Conservation (phyloP, 108 stramenopile genomes). For the Cyclostephanos tholiformis region DNA sequence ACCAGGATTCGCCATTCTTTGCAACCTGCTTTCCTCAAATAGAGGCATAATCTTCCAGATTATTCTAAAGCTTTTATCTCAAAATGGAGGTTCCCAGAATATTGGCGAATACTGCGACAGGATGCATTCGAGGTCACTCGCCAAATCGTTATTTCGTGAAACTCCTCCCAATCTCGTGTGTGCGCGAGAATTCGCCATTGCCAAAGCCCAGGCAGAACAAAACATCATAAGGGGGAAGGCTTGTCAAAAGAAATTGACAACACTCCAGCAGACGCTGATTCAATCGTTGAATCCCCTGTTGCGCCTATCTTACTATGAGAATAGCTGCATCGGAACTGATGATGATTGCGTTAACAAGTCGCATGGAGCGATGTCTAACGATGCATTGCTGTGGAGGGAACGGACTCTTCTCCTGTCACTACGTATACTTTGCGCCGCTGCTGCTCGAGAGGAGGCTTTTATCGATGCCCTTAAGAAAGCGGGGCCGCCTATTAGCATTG, state of each 20-base stretch:
- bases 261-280: slow-evolving; percentile 52
- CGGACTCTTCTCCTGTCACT: slow-evolving; percentile 54
- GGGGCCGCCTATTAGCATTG: slow-evolving; percentile 26
- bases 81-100: slow-evolving; percentile 42
- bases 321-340: slow-evolving; percentile 28
- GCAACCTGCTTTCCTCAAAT: slow-evolving; percentile 51
- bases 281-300: slow-evolving; percentile 45
- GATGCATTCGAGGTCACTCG: slow-evolving; percentile 51
- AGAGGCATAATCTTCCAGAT: slow-evolving; percentile 55
- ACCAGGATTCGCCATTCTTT: slow-evolving; percentile 56
- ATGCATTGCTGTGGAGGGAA: slow-evolving; percentile 66
- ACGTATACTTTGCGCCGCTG: slow-evolving; percentile 71
- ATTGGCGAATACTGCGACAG: slow-evolving; percentile 43
- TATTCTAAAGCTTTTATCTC: slow-evolving; percentile 51
- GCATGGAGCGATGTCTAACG: slow-evolving; percentile 19
- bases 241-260: slow-evolving; percentile 29
- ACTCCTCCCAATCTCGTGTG: slow-evolving; percentile 58
- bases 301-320: slow-evolving; percentile 39
- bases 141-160: slow-evolving; percentile 65
- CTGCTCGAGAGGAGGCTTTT: slow-evolving; percentile 67
- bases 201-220: background rate
- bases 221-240: slow-evolving; percentile 37
- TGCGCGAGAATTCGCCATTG: slow-evolving; percentile 37
- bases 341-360: background rate
- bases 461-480: slow-evolving; percentile 34